These are phyloP conservation scores for Huntiella abstrusa DNA, from an alignment of 2,329 filamentous ascomycete species.

Conservation along the genomic window DNA sequence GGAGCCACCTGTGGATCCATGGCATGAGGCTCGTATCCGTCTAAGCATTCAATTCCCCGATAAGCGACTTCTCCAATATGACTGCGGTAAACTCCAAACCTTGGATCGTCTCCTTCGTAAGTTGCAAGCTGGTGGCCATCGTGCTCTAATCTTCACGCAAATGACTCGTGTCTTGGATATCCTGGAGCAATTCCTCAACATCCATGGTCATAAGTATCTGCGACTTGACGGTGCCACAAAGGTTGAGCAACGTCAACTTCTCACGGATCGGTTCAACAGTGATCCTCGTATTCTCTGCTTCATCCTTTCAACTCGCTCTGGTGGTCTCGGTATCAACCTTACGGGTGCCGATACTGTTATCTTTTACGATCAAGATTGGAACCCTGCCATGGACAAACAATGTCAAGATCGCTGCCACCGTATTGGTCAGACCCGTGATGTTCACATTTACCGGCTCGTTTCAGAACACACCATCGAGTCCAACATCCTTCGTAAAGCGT, in stretches of 20 bases:
- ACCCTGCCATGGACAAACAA: conserved; percentile 98
- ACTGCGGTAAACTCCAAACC: conserved; percentile 88
- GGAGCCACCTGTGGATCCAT: conserved; percentile 50
- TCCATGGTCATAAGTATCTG: conserved; percentile 91
- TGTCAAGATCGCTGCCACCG: conserved; percentile 95
- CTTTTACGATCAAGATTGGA: conserved; percentile 99
- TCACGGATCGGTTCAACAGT: conserved; percentile 93
- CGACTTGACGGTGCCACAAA: conserved; percentile 93
- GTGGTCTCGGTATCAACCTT: conserved; percentile 87
- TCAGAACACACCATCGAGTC: conserved; percentile 93
- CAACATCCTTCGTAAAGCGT: conserved; percentile 90
- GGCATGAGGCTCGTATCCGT: conserved; percentile 84
- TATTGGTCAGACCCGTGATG: conserved; percentile 91
- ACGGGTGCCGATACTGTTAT: conserved; percentile 96
- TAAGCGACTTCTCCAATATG: conserved; percentile 87
- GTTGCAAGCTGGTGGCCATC: conserved; percentile 75
- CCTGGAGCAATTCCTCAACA: conserved; percentile 91
- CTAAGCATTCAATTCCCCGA: conserved; percentile 93
- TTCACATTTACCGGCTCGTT: conserved; percentile 90
- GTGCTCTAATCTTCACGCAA: conserved; percentile 94
- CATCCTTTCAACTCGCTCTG: conserved; percentile 85
- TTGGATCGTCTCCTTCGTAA: conserved; percentile 72
- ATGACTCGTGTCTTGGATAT: conserved; percentile 99
- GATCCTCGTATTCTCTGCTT: conserved; percentile 85
- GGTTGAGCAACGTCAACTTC: conserved; percentile 82